These are phyloP conservation scores for Xanthoconium stramineum DNA, from an alignment of 768 basidiomycete genomes.

Conservation along the genomic window DNA sequence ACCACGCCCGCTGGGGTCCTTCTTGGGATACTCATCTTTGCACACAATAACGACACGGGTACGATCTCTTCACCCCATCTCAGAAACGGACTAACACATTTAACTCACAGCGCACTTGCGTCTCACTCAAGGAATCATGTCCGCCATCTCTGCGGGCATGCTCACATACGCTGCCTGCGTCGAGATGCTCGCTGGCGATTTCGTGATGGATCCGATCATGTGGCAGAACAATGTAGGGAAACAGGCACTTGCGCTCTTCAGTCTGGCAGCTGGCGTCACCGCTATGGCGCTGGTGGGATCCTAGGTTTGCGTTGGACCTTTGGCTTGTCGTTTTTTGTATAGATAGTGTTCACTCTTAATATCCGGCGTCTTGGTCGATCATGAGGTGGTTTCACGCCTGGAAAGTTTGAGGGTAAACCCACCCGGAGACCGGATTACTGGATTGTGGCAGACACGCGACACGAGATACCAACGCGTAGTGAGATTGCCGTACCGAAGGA, in stretches of 20 bases:
- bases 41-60: slow-evolving; percentile 29
- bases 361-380: background rate
- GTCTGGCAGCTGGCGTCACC: slow-evolving; percentile 56
- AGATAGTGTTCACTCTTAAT: background rate
- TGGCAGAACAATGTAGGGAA: slow-evolving; percentile 36
- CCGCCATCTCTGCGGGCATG: slow-evolving; percentile 80
- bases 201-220: slow-evolving; percentile 64
- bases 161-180: slow-evolving; percentile 80
- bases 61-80: background rate
- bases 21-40: slow-evolving; percentile 51
- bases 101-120: slow-evolving; percentile 40
- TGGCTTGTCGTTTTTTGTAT: background rate
- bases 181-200: slow-evolving; percentile 86
- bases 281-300: slow-evolving; percentile 62
- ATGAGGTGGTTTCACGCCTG: background rate
- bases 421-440: background rate
- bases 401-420: background rate
- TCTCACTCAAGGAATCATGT: slow-evolving; percentile 70
- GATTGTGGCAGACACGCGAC: background rate
- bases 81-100: background rate
- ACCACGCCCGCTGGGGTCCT: slow-evolving; percentile 72
- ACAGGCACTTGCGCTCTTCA: slow-evolving; percentile 56
- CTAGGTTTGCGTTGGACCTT: background rate
- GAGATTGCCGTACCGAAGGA: background rate
- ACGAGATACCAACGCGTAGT: background rate